Percentiles rank a stretch among this genome's conserved stretches.
These are phyloP conservation scores for Russula ochroleuca DNA, from an alignment of 768 basidiomycete species.

Conservation along the genomic window DNA sequence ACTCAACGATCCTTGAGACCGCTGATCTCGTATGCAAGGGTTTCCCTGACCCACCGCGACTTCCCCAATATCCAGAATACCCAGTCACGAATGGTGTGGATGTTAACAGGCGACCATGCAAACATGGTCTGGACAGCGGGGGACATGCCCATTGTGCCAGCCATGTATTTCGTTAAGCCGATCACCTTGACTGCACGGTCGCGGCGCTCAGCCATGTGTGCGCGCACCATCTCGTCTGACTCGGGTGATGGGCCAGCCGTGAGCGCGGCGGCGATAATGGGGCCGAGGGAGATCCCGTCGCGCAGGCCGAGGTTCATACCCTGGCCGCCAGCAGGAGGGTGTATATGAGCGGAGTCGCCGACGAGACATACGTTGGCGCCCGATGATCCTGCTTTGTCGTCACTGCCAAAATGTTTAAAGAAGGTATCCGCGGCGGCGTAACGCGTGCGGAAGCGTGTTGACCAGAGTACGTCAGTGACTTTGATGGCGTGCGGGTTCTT, in stretches of 20 bases:
- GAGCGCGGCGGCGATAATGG: slow-evolving; percentile 39
- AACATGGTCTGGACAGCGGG: slow-evolving; percentile 32
- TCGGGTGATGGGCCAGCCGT: slow-evolving; percentile 27
- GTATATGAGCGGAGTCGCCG: slow-evolving; percentile 51
- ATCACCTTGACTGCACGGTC: slow-evolving; percentile 43
- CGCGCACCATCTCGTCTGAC: slow-evolving; percentile 36
- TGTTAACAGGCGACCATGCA: slow-evolving; percentile 21
- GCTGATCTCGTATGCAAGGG: slow-evolving; percentile 32
- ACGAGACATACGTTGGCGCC: slow-evolving; percentile 33
- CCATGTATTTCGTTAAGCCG: slow-evolving; percentile 38
- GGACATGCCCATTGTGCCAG: slow-evolving; percentile 30
- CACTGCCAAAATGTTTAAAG: slow-evolving; percentile 34
- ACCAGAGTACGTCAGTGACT: slow-evolving; percentile 42
- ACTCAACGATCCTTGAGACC: slow-evolving; percentile 31
- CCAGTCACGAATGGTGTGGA: slow-evolving; percentile 30
- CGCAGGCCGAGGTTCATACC: slow-evolving; percentile 60
- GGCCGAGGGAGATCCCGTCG: slow-evolving; percentile 46
- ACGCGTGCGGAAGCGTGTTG: slow-evolving; percentile 46
- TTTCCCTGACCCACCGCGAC: slow-evolving; percentile 28
- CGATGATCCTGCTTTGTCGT: not conserved
- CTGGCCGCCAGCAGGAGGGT: slow-evolving; percentile 52
- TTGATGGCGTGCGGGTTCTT: slow-evolving; percentile 35
- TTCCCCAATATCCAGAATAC: slow-evolving; percentile 28
- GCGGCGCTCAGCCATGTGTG: slow-evolving; percentile 38
- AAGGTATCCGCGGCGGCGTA: slow-evolving; percentile 42